These are phyloP conservation scores for Leishmania martiniquensis DNA, from an alignment of 208 protist genomes.

Conservation along the genomic window DNA sequence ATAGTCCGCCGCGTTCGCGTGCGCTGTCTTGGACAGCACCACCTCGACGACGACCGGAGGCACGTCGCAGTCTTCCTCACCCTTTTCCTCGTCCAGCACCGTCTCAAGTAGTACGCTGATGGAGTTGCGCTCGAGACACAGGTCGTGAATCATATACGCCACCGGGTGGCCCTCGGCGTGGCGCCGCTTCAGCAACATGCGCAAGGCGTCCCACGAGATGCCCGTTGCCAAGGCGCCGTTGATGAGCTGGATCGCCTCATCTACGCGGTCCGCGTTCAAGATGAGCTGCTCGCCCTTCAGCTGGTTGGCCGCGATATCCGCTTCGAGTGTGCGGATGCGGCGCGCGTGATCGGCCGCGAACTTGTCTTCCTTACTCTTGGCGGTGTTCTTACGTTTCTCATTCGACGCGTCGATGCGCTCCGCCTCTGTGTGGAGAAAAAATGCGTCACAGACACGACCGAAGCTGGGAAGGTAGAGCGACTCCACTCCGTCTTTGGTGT, in stretches of 20 bases:
- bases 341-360: conserved; percentile 86
- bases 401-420: conserved; percentile 88
- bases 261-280: conserved; percentile 86
- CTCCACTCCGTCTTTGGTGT: conserved; percentile 44
- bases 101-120: conserved; percentile 85
- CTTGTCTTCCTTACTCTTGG: conserved; percentile 92
- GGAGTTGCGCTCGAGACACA: conserved; percentile 90
- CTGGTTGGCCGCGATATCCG: conserved; percentile 55
- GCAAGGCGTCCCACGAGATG: conserved; percentile 89
- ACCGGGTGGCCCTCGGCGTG: conserved; percentile 92
- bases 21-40: conserved; percentile 90
- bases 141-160: conserved; percentile 91
- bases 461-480: conserved; percentile 73
- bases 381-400: conserved; percentile 70
- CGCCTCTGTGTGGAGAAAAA: conserved; percentile 93
- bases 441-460: conserved; percentile 92
- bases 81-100: conserved; percentile 57
- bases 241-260: conserved; percentile 91
- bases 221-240: conserved; percentile 75
- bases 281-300: conserved; percentile 86
- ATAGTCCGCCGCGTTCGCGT: conserved; percentile 96
- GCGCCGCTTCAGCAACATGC: conserved; percentile 75
- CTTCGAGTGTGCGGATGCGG: conserved; percentile 83
- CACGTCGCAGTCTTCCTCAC: conserved; percentile 67
- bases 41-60: conserved; percentile 88